A percentile compares a stretch with the other conserved stretches of the same genome.
These are phyloP conservation scores for Solanum tarapatanum DNA, from an alignment of 257 asterid genomes.

Conservation along the genomic window DNA sequence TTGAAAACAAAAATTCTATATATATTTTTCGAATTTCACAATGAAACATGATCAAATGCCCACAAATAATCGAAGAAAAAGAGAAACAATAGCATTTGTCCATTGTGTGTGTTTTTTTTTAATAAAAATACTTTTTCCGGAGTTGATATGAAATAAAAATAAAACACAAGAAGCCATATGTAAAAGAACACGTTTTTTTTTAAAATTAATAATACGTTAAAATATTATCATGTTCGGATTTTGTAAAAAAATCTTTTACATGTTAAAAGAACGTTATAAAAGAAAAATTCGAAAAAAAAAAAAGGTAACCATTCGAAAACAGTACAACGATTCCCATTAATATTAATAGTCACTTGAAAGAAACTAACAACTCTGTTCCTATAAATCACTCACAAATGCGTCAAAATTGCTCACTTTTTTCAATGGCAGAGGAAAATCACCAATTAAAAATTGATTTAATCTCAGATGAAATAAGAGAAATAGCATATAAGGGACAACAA, in stretches of 20 bases:
- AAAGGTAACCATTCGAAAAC: background rate
- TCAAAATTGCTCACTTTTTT: background rate
- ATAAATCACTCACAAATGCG: background rate
- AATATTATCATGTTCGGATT: background rate
- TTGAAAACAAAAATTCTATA: background rate
- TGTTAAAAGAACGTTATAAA: background rate
- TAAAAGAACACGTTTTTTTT: background rate
- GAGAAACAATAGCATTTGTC: no score
- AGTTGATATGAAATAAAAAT: no score
- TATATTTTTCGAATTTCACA: no score
- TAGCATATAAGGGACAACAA: background rate
- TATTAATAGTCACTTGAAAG: background rate
- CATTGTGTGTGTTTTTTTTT: no score
- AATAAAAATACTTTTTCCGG: no score
- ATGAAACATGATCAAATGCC: no score
- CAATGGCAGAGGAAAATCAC: background rate
- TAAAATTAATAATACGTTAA: background rate
- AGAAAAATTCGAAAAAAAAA: background rate
- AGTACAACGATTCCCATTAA: background rate
- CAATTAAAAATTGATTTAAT: background rate
- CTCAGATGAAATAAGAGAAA: background rate
- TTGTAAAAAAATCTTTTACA: background rate
- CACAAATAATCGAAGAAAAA: no score
- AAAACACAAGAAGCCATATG: background rate
- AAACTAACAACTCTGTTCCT: background rate